Evolutionary conservation across 805 yeast species (phyloP).

Genomic region (Candida easanensis): DNA sequence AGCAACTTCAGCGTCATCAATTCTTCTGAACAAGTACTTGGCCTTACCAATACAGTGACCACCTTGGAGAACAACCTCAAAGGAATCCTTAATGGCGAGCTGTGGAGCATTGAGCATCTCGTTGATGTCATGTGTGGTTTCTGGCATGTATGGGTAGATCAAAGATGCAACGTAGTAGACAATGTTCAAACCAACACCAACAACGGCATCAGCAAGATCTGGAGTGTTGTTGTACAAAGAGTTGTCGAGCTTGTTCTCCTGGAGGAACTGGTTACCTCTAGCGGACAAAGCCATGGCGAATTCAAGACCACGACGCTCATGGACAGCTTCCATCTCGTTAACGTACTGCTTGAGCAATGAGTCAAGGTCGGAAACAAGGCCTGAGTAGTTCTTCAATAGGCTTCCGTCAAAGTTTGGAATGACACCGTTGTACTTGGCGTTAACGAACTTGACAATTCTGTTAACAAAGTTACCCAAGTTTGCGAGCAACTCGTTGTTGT

Average conservation of each 20-base stretch:
- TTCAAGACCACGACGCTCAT: constrained; percentile 86
- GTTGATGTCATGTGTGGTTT: constrained; percentile 63
- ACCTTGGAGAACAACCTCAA: constrained; percentile 61
- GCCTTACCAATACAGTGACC: constrained; percentile 92
- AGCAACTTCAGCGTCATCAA: constrained; percentile 83
- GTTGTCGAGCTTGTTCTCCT: constrained; percentile 94
- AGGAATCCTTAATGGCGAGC: constrained; percentile 71
- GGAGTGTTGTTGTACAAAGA: constrained; percentile 72
- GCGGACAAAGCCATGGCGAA: constrained; percentile 87
- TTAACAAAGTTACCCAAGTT: constrained; percentile 96
- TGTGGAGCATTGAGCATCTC: constrained; percentile 82
- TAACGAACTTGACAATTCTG: constrained; percentile 85
- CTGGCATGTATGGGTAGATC: constrained; percentile 89
- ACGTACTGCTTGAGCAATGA: constrained; percentile 58
- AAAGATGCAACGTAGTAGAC: constrained; percentile 83
- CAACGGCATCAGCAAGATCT: constrained; percentile 83
- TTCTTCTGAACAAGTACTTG: constrained; percentile 86
- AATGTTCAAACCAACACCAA: constrained; percentile 86
- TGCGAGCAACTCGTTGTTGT: constrained; percentile 90
- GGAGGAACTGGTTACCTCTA: constrained; percentile 93
- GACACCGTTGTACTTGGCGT: constrained; percentile 89
- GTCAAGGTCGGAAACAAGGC: constrained; percentile 56
- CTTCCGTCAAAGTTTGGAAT: constrained; percentile 63
- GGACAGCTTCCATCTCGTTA: constrained; percentile 71
- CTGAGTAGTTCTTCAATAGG: constrained; percentile 45